Base-by-base conservation (phyloP, 2,329 filamentous ascomycete species). In the Fusarium sp. region DNA sequence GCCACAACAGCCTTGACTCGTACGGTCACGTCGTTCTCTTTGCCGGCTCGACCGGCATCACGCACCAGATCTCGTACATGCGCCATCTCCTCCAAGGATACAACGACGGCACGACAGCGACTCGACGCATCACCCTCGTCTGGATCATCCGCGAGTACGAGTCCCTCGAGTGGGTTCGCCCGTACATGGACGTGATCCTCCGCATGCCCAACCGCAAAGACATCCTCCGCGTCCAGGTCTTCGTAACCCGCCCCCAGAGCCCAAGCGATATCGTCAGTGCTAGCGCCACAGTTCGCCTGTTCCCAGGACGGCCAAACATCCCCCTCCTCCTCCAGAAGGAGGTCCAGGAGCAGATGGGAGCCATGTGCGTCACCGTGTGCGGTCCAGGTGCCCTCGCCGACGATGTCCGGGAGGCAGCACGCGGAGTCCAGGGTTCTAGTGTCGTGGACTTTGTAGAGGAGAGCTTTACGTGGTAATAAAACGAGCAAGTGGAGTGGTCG, bases 141-240 rank as follows among this genome's bases (percentile, higher is more conserved):
- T 98, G 96, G 96, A 92, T 98, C 79, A 93, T 98, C 73, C 94
- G 96, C 71, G 94, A 95, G 64, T 93, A 93, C 40, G 93, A 98
- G 79, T 92, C 96, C 66, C 89, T 98, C 9, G 94, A 98, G 82
- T 98, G 96, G 96, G 93, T 97, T 68, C 91, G 94, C 9, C 94
- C 94, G 6, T 98, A 94, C 92, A 92, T 93, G 89, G 89, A 93
- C 75, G 83, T 86, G 64, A 84, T 98, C 63, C 87, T 98, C 35
- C 89, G 89, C 65, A 92, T 98, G 88, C 93, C 94, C 14, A 89
- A 91, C 76, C 92, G 95, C 63, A 91, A 93, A 67, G 94, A 98
- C 59, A 88, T 98, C 34, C 89, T 99, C 52, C 92, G 91, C 76
- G 93, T 98, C 78, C 91, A 96, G 77, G 89, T 98, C 57, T 98